phyloP scores from a whole-genome alignment of 495 filamentous ascomycete genomes.

The Parachaetomium inaequale region DNA sequence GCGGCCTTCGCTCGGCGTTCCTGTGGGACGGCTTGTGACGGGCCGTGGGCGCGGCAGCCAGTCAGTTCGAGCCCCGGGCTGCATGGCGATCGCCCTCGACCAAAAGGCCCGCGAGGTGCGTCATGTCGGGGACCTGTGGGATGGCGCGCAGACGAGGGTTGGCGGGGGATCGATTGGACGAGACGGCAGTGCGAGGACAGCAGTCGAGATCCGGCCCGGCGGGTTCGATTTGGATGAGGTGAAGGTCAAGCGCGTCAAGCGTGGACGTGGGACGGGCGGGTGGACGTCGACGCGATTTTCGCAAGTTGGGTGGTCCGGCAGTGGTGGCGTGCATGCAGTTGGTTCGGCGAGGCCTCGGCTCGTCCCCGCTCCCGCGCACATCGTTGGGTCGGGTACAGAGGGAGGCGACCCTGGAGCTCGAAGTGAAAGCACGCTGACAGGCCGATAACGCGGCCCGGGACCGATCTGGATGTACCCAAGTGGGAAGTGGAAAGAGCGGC shows the following conservation, averaged over 20 bases:
- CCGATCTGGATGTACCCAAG: background rate
- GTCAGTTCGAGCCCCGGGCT: background rate
- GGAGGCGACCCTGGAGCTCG: background rate
- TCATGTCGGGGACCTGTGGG: background rate
- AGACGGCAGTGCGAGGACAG: background rate
- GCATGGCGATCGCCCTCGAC: background rate
- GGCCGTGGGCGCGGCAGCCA: background rate
- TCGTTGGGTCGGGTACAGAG: background rate
- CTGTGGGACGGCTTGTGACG: background rate
- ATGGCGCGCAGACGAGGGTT: background rate
- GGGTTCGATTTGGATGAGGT: background rate
- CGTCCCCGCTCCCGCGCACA: constrained; percentile 1
- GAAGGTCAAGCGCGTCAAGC: background rate
- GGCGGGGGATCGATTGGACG: background rate
- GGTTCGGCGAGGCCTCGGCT: background rate
- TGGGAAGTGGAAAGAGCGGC: background rate
- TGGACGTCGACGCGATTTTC: background rate
- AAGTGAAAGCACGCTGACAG: background rate
- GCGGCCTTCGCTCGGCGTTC: background rate
- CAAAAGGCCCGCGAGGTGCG: background rate
- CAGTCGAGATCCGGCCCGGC: background rate
- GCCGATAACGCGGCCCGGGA: background rate
- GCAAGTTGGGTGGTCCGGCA: background rate
- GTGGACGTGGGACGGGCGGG: background rate
- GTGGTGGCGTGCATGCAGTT: background rate